phyloP scores from a whole-genome alignment of 1,284 basidiomycete species.

The Ganoderma lingzhi region DNA sequence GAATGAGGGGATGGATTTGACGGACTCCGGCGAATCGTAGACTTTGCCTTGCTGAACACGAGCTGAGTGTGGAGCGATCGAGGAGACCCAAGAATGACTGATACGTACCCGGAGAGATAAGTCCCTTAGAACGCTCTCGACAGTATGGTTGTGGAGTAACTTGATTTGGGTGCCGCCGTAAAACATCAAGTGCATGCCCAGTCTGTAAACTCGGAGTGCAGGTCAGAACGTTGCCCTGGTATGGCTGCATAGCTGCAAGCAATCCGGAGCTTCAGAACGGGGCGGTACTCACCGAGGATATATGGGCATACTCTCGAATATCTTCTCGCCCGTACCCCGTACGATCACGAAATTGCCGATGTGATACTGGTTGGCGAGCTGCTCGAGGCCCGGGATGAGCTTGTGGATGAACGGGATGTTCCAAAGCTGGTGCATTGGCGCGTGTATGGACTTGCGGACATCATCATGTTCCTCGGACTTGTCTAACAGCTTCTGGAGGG shows the following conservation, averaged over 20 bases:
- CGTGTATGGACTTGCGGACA: conserved; percentile 53
- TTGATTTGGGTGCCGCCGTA: conserved; percentile 62
- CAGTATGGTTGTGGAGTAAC: conserved; percentile 59
- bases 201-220: conserved; percentile 38
- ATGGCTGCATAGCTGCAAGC: background rate
- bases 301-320: conserved; percentile 86
- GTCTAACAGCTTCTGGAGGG: conserved; percentile 52
- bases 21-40: conserved; percentile 62
- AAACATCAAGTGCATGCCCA: conserved; percentile 86
- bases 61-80: background rate
- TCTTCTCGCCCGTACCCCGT: conserved; percentile 62
- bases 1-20: conserved; percentile 74
- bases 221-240: conserved; percentile 7
- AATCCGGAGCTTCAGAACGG: background rate
- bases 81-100: background rate
- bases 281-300: conserved; percentile 57
- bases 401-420: conserved; percentile 51
- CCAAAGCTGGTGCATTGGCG: conserved; percentile 39
- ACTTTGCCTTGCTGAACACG: conserved; percentile 56
- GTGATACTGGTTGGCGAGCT: conserved; percentile 59
- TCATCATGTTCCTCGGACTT: conserved; percentile 49
- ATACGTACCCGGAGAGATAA: conserved; percentile 67
- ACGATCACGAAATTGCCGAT: conserved; percentile 75
- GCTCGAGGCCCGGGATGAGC: conserved; percentile 63
- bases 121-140: conserved; percentile 69